These are phyloP conservation scores for Candida alai DNA, from an alignment of 805 yeast genomes.

Conservation along the genomic window DNA sequence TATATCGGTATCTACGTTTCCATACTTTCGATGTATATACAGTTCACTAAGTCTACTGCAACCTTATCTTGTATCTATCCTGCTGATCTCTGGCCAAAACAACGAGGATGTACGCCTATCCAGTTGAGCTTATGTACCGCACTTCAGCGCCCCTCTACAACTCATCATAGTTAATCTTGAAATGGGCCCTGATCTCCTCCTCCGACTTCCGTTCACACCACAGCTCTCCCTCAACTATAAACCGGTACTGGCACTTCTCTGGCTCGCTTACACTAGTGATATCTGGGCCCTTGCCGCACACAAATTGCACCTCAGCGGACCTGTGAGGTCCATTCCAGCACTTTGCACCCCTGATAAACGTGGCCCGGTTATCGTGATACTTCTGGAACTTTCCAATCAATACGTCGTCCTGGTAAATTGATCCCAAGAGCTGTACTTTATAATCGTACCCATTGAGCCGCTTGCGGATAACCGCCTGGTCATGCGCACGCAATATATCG, in stretches of 20 bases:
- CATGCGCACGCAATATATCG: constrained; percentile 60
- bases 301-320: constrained; percentile 57
- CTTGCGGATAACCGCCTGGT: constrained; percentile 43
- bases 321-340: constrained; percentile 97
- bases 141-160: too few relatives aligned
- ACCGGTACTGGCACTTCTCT: constrained; percentile 73
- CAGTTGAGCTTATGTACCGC: too few relatives aligned
- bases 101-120: too few relatives aligned
- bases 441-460: constrained; percentile 71
- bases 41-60: too few relatives aligned
- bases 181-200: constrained; percentile 21
- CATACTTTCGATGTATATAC: too few relatives aligned
- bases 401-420: constrained; percentile 52
- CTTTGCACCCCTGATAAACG: constrained; percentile 61
- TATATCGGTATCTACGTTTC: too few relatives aligned
- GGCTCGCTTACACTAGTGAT: constrained; percentile 77
- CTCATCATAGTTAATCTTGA: constrained; percentile 23
- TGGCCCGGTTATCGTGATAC: constrained; percentile 25
- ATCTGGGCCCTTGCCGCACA: constrained; percentile 60
- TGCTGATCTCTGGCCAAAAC: too few relatives aligned
- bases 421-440: constrained; percentile 54
- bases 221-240: constrained; percentile 36
- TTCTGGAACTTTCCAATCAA: constrained; percentile 46
- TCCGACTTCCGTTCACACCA: constrained; percentile 33
- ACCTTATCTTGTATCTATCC: too few relatives aligned